A percentile compares a stretch with the other conserved stretches of the same genome.
Evolutionary conservation across 176 grass and related monocot species (phyloP).

Genomic region (Triticum urartu): DNA sequence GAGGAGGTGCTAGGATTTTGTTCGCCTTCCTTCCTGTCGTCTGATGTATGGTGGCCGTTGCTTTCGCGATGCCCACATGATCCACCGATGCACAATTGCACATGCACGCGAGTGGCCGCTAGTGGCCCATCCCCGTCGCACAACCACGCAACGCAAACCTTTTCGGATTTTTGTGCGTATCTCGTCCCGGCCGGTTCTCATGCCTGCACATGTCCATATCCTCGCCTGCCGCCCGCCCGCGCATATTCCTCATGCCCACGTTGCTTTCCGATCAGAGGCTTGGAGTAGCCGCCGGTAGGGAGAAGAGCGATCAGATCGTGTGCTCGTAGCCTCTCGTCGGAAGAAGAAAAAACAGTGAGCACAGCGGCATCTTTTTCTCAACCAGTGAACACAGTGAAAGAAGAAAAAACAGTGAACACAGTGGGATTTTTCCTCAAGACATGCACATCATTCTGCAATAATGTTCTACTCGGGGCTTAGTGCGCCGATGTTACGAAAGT

Average conservation of each 20-base stretch:
- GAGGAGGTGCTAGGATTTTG: neutral
- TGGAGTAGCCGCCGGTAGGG: neutral
- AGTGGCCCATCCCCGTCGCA: constrained; percentile 3
- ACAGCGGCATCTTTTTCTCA: too few species aligned
- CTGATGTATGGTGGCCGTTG: neutral
- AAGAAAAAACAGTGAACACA: neutral
- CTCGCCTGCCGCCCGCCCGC: neutral
- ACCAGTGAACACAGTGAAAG: neutral
- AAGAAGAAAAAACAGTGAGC: too few species aligned
- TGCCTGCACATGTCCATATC: neutral
- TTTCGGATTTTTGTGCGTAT: neutral
- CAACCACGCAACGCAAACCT: neutral
- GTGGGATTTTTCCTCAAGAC: neutral
- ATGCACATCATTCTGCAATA: neutral
- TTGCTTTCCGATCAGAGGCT: neutral
- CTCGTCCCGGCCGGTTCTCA: neutral
- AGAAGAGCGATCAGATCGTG: neutral
- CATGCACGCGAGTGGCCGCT: neutral
- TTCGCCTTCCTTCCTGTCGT: neutral
- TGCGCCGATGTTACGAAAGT: neutral
- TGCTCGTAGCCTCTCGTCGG: neutral
- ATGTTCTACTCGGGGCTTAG: neutral
- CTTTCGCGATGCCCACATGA: neutral
- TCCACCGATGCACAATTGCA: neutral
- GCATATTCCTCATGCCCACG: neutral